phyloP scores from a whole-genome alignment of 345 rosid species.

The Boechera divaricarpa region DNA sequence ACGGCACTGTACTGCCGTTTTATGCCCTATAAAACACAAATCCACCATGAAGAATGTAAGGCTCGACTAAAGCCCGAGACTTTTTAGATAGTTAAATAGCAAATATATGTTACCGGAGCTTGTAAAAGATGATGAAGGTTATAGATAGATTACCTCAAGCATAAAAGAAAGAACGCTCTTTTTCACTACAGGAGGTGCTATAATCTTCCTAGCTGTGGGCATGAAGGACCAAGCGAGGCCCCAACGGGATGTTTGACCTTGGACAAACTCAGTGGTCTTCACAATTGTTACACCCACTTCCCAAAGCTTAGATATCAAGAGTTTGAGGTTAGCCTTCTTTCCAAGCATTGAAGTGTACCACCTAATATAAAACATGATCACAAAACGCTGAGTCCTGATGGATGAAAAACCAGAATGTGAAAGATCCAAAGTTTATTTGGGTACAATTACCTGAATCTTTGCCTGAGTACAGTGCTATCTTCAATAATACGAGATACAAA shows the following conservation, averaged over 20 bases:
- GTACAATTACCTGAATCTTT: conserved; percentile 58
- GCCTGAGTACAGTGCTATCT: conserved; percentile 73
- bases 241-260: conserved; percentile 93
- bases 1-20: conserved; percentile 74
- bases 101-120: conserved; percentile 8
- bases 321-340: conserved; percentile 77
- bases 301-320: conserved; percentile 71
- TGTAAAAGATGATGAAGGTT: conserved; percentile 9
- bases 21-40: conserved; percentile 57
- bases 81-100: not conserved
- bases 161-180: conserved; percentile 65
- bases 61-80: not conserved
- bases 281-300: conserved; percentile 73
- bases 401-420: conserved; percentile 4
- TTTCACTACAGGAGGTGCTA: conserved; percentile 52
- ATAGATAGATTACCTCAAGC: conserved; percentile 68
- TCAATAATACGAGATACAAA: conserved; percentile 74
- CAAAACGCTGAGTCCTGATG: conserved; percentile 12
- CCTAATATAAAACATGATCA: conserved; percentile 45
- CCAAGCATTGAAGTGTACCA: conserved; percentile 97
- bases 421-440: not conserved
- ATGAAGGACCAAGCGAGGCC: conserved; percentile 94
- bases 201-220: conserved; percentile 65
- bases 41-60: conserved; percentile 11
- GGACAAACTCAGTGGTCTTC: conserved; percentile 87